Conservation (phyloP, 768 basidiomycete species). For the Tulasnella sp. region DNA sequence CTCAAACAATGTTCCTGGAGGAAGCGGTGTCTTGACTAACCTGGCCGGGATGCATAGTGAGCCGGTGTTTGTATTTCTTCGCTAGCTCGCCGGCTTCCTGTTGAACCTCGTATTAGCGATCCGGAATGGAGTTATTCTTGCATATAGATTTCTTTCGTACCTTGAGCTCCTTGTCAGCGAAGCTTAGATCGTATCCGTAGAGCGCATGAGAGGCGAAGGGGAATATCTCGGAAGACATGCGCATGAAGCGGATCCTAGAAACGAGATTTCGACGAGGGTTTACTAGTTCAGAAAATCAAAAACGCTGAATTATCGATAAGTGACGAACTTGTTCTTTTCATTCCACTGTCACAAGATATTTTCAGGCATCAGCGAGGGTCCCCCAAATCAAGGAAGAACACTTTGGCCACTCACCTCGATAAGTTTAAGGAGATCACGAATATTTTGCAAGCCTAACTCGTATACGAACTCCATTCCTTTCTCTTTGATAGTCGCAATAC, state of each 20-base stretch:
- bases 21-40: constrained; percentile 41
- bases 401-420: constrained; percentile 41
- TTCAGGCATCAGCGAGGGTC: not conserved
- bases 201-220: constrained; percentile 78
- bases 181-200: constrained; percentile 75
- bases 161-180: constrained; percentile 51
- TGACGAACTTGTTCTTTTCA: constrained; percentile 58
- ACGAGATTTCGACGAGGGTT: not conserved
- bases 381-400: not conserved
- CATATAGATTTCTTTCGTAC: constrained; percentile 23
- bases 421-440: constrained; percentile 58
- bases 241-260: constrained; percentile 68
- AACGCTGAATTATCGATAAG: not conserved
- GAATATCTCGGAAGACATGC: constrained; percentile 87
- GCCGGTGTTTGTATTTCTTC: constrained; percentile 59
- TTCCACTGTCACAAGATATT: constrained; percentile 53
- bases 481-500: constrained; percentile 70
- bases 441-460: constrained; percentile 68
- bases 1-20: not conserved
- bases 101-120: not conserved
- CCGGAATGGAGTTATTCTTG: not conserved
- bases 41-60: constrained; percentile 87
- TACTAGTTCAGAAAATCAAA: not conserved
- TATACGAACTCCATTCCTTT: constrained; percentile 78
- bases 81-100: constrained; percentile 55